phyloP scores from a whole-genome alignment of 2,329 filamentous ascomycete genomes.

The Alternaria rosae region DNA sequence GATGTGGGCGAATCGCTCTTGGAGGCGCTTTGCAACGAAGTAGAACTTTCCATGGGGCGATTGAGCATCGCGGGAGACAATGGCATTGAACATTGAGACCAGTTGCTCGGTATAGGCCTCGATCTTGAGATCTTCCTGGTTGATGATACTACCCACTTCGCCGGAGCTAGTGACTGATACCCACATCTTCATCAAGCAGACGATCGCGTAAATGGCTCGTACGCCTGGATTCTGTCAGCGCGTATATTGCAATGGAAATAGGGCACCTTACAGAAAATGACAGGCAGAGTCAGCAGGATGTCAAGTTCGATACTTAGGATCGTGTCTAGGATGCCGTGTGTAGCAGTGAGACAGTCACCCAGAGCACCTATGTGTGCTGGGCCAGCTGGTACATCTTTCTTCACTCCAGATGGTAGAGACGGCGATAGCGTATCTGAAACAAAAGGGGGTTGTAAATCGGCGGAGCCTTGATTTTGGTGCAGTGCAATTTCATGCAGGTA shows the following conservation, averaged over 20 bases:
- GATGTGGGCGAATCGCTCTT: conserved; percentile 55
- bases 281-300: conserved; percentile 53
- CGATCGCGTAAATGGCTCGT: conserved; percentile 63
- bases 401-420: conserved; percentile 46
- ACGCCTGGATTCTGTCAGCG: conserved; percentile 51
- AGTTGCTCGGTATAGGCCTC: conserved; percentile 57
- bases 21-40: conserved; percentile 55
- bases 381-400: conserved; percentile 52
- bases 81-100: conserved; percentile 55
- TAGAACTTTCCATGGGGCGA: conserved; percentile 58
- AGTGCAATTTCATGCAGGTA: conserved; percentile 61
- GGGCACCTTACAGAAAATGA: conserved; percentile 52
- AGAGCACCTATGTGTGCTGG: conserved; percentile 57
- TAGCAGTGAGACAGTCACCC: conserved; percentile 55
- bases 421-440: conserved; percentile 51
- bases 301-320: conserved; percentile 59
- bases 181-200: conserved; percentile 68
- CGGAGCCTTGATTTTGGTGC: conserved; percentile 52
- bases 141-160: conserved; percentile 60
- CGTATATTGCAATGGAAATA: conserved; percentile 8
- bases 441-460: conserved; percentile 57
- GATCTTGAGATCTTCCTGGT: conserved; percentile 56
- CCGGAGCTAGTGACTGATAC: conserved; percentile 60
- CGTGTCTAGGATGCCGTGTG: conserved; percentile 57
- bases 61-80: conserved; percentile 51